Conservation (phyloP, 148 eudicot genomes). For the Polygonum aviculare region DNA sequence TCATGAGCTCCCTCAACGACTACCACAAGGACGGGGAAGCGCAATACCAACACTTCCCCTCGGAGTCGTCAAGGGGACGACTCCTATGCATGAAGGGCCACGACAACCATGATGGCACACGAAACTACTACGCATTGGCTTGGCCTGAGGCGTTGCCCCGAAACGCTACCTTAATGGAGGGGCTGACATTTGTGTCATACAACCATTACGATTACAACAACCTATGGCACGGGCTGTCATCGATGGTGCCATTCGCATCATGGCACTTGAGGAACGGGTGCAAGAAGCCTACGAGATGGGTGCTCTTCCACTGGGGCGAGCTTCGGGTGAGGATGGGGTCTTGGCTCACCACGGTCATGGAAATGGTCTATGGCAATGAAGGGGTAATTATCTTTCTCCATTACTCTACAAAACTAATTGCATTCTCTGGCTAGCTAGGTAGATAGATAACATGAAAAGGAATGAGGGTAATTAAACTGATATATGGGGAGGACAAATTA, state of each 20-base stretch:
- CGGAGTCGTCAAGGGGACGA: constrained; percentile 42
- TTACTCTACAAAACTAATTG: neutral
- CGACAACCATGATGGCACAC: constrained; percentile 55
- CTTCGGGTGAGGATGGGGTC: constrained; percentile 36
- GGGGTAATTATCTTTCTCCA: neutral
- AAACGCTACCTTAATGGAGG: constrained; percentile 46
- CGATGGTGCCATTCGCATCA: constrained; percentile 50
- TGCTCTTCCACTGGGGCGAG: constrained; percentile 72
- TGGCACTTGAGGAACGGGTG: constrained; percentile 58
- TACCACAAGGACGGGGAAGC: constrained; percentile 53
- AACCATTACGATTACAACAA: constrained; percentile 56
- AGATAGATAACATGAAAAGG: no score
- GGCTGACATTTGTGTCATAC: constrained; percentile 56
- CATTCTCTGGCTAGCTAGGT: no score
- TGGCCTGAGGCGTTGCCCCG: constrained; percentile 47
- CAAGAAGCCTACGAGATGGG: constrained; percentile 38
- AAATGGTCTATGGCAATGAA: constrained; percentile 21
- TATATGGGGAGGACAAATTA: no score
- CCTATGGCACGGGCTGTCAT: constrained; percentile 66
- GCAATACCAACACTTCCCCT: constrained; percentile 59
- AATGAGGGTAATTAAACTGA: no score
- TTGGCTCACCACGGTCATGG: constrained; percentile 46
- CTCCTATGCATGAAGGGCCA: constrained; percentile 56
- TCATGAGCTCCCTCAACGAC: constrained; percentile 76
- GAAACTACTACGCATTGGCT: constrained; percentile 68